Percentiles rank a stretch among this genome's conserved stretches.
Evolutionary conservation across 106 monocot genomes (phyloP).

Genomic region (Dactylorhiza incarnata): DNA sequence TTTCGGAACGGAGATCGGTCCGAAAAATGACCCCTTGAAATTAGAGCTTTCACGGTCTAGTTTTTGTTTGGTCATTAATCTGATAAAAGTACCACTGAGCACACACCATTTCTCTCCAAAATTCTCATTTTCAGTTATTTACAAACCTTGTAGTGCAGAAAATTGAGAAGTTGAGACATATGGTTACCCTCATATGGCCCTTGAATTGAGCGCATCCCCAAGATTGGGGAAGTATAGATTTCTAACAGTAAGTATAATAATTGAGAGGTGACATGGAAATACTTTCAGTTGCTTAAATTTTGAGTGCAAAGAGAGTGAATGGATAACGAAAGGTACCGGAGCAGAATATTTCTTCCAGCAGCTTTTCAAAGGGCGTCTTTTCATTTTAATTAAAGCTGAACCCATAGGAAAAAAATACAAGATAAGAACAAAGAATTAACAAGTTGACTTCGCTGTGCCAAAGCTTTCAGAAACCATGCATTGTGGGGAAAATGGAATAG

Average conservation of each 20-base stretch:
- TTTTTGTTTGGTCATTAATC: neutral
- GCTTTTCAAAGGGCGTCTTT: neutral
- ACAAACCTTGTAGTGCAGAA: neutral
- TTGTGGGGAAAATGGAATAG: neutral
- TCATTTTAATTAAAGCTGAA: neutral
- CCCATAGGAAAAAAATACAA: neutral
- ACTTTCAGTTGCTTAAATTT: too few species aligned
- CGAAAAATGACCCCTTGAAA: too few species aligned
- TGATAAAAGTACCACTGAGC: neutral
- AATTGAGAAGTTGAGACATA: neutral
- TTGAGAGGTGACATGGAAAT: too few species aligned
- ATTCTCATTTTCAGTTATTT: neutral
- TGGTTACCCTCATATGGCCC: neutral
- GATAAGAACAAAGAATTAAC: neutral
- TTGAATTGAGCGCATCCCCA: neutral
- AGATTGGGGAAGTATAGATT: neutral
- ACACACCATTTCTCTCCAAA: neutral
- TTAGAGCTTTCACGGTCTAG: too few species aligned
- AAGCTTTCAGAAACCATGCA: neutral
- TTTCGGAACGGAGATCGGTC: too few species aligned
- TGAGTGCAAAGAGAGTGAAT: neutral
- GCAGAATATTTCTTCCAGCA: neutral
- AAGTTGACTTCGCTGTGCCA: neutral
- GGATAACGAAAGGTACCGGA: too few species aligned
- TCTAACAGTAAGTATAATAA: neutral